phyloP scores from a whole-genome alignment of 805 yeast species.

The Cyberlindnera amylophila region DNA sequence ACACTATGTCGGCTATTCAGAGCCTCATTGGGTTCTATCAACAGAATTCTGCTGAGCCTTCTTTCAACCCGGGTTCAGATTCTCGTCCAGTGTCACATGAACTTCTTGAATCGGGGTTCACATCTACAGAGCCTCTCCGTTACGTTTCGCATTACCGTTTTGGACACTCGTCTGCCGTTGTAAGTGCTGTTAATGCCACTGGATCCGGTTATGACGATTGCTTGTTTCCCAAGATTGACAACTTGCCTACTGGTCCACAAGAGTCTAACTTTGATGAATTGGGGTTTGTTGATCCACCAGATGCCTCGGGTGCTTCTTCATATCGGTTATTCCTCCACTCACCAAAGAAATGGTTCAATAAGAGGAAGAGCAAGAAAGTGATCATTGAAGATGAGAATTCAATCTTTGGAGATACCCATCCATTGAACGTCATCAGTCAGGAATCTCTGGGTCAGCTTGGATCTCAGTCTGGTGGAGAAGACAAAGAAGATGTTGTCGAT shows the following conservation, averaged over 20 bases:
- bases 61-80: neutral
- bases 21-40: constrained; percentile 2
- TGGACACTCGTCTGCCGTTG: neutral
- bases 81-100: constrained; percentile 2
- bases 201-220: neutral
- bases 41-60: neutral
- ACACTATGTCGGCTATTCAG: constrained; percentile 2
- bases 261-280: neutral
- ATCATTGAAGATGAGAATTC: neutral
- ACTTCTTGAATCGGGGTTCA: no score
- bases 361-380: neutral
- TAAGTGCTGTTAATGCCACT: neutral
- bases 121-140: neutral
- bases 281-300: neutral
- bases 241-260: neutral
- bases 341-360: constrained; percentile 8
- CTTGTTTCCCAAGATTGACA: neutral
- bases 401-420: neutral
- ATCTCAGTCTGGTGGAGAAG: neutral
- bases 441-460: no score
- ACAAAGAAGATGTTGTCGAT: neutral
- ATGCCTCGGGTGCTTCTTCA: neutral
- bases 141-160: neutral
- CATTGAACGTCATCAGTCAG: neutral
- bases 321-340: constrained; percentile 5